A percentile compares a stretch with the other conserved stretches of the same genome.
phyloP scores from a whole-genome alignment of 768 basidiomycete genomes.

The Rickenella mellea region DNA sequence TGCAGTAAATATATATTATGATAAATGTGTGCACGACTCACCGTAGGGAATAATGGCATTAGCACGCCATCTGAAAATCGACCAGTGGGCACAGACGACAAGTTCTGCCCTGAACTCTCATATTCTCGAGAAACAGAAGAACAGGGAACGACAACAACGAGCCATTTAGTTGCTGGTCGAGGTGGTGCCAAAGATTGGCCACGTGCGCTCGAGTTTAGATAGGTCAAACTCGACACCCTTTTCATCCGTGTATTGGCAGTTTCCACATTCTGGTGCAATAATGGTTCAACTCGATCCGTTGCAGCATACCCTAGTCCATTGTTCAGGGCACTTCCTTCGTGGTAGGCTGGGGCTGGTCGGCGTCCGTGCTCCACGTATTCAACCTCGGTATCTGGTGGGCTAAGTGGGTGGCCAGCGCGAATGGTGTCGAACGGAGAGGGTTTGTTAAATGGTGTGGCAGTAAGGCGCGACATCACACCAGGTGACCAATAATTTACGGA shows the following conservation, averaged over 20 bases:
- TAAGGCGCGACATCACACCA: slow-evolving; percentile 16
- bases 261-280: slow-evolving; percentile 1
- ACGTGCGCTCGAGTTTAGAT: slow-evolving; percentile 34
- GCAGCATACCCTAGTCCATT: slow-evolving; percentile 9
- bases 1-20: slow-evolving; percentile 4
- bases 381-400: slow-evolving; percentile 24
- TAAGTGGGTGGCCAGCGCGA: slow-evolving; percentile 15
- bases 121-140: slow-evolving; percentile 46
- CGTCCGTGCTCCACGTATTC: slow-evolving; percentile 11
- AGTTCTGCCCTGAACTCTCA: slow-evolving; percentile 46
- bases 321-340: slow-evolving; percentile 1
- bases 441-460: slow-evolving; percentile 8
- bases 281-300: neutral
- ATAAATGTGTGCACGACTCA: slow-evolving; percentile 18
- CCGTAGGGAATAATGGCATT: slow-evolving; percentile 70
- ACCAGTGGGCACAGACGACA: slow-evolving; percentile 47
- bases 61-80: slow-evolving; percentile 60
- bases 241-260: slow-evolving; percentile 28
- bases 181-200: slow-evolving; percentile 31
- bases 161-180: slow-evolving; percentile 29
- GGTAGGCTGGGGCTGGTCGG: slow-evolving; percentile 4
- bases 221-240: slow-evolving; percentile 42
- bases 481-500: neutral
- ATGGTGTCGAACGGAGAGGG: slow-evolving; percentile 1
- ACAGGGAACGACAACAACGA: slow-evolving; percentile 64